Base-by-base conservation (phyloP, 495 filamentous ascomycete species). In the Xylaria telfairii region DNA sequence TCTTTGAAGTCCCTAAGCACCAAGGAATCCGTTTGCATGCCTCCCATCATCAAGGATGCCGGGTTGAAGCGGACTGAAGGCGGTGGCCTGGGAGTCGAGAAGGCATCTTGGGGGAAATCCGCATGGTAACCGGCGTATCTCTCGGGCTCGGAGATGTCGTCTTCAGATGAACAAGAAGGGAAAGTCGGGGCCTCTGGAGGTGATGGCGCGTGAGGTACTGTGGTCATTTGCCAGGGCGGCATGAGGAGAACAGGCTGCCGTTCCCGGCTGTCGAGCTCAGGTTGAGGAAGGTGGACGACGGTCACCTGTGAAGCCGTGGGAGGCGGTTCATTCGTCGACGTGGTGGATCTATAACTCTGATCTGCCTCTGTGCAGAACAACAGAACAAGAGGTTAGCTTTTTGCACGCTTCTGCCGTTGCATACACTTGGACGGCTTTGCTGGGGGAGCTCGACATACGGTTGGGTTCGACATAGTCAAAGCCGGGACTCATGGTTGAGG, bases 1-100 rank as follows among this genome's bases (percentile, higher is more conserved):
- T 85, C 83, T 39, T 81, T 77, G 66, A 85, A 84, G 49, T 80
- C 81, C 39, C 75, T 73, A 41, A 70, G 46, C 70, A 76, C 79
- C 46, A 71, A 63, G 24, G 78, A 66, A 68, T 83, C 81, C 53
- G 72, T 68, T 21, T 72, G 53, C 28, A 74, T 37, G 66, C 79
- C 75, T 54, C 64, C 60, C 76, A 83, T 81, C 32, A 72, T 73
- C 21, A 79, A 65, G 39, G 76, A 82, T 28, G 68, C 77, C 42
- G 71, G 79, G 71, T 71, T 75, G 76, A 71, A 77, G 75, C 56
- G 78, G 54, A 75, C 76, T 53, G 62, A 68, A 15, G 64, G 77
- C 53, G 68, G 66, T 37, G 68, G 57, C 51, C 66, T 71, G 4
- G 76, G 69, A 30, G 77, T 76, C 54, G 71, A 78, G 51, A 42